Conservation (phyloP, 1,284 basidiomycete species). For the Ceratobasidium sp. region DNA sequence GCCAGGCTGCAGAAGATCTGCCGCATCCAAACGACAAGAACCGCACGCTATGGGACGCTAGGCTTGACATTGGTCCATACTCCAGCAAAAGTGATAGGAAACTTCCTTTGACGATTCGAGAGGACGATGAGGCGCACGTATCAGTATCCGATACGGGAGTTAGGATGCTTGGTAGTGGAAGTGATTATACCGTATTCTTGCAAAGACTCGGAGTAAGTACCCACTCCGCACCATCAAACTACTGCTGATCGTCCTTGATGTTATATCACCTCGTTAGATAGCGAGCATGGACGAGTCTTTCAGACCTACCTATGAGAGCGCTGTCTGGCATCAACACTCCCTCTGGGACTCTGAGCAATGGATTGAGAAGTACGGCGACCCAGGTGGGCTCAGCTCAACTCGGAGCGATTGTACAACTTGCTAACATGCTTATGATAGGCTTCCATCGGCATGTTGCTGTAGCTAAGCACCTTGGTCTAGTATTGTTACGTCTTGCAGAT, state of each 20-base stretch:
- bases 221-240: neutral
- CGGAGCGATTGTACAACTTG: neutral
- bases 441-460: slow-evolving; percentile 66
- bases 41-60: slow-evolving; percentile 57
- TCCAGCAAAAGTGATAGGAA: slow-evolving; percentile 17
- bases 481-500: slow-evolving; percentile 73
- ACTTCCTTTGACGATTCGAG: neutral
- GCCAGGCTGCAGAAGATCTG: slow-evolving; percentile 73
- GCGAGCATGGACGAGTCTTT: slow-evolving; percentile 13
- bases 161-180: slow-evolving; percentile 64
- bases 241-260: neutral
- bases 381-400: slow-evolving; percentile 57
- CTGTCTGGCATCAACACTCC: slow-evolving; percentile 84
- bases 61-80: slow-evolving; percentile 53
- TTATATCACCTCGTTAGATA: neutral
- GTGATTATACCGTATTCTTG: slow-evolving; percentile 71
- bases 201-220: slow-evolving; percentile 63
- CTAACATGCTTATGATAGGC: slow-evolving; percentile 4
- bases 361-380: slow-evolving; percentile 83
- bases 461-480: slow-evolving; percentile 74
- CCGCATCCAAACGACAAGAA: slow-evolving; percentile 63
- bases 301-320: slow-evolving; percentile 48
- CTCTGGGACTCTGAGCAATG: slow-evolving; percentile 83
- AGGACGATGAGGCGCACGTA: neutral
- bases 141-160: slow-evolving; percentile 47